Evolutionary conservation across 2,329 filamentous ascomycete species (phyloP).

Genomic region (Botryosphaeria dothidea): DNA sequence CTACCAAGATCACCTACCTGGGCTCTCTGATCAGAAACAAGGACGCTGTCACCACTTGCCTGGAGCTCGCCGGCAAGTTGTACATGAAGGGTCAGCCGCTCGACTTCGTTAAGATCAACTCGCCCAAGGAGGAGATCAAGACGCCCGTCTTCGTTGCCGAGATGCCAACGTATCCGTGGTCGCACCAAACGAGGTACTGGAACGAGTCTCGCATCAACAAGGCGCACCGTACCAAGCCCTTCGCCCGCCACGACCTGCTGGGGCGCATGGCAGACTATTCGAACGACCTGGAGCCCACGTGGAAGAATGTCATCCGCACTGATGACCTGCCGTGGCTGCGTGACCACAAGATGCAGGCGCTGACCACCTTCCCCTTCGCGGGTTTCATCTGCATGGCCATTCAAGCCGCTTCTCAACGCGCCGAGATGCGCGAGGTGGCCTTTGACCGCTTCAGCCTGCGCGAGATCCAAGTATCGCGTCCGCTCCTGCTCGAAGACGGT

Average conservation of each 20-base stretch:
- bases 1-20: slow-evolving; percentile 4
- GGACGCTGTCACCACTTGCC: slow-evolving; percentile 7
- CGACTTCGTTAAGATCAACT: slow-evolving; percentile 27
- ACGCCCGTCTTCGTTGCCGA: slow-evolving; percentile 22
- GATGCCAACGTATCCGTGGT: slow-evolving; percentile 30
- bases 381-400: slow-evolving; percentile 33
- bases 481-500: slow-evolving; percentile 15
- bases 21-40: slow-evolving; percentile 8
- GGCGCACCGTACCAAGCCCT: slow-evolving; percentile 6
- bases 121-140: slow-evolving; percentile 22
- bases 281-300: slow-evolving; percentile 21
- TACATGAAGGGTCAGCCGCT: slow-evolving; percentile 23
- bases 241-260: slow-evolving; percentile 27
- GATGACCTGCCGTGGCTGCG: slow-evolving; percentile 29
- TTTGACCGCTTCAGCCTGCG: slow-evolving; percentile 10
- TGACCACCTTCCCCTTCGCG: slow-evolving; percentile 33
- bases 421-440: neutral
- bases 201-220: slow-evolving; percentile 16
- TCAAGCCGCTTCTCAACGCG: slow-evolving; percentile 25
- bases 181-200: slow-evolving; percentile 28
- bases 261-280: slow-evolving; percentile 30
- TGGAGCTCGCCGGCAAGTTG: slow-evolving; percentile 25
- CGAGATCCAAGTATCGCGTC: neutral
- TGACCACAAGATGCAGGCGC: slow-evolving; percentile 29
- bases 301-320: slow-evolving; percentile 24